Percentiles rank a stretch among this genome's conserved stretches.
Evolutionary conservation across 2,329 filamentous ascomycete species (phyloP).

Genomic region (Orbilia ellipsospora): DNA sequence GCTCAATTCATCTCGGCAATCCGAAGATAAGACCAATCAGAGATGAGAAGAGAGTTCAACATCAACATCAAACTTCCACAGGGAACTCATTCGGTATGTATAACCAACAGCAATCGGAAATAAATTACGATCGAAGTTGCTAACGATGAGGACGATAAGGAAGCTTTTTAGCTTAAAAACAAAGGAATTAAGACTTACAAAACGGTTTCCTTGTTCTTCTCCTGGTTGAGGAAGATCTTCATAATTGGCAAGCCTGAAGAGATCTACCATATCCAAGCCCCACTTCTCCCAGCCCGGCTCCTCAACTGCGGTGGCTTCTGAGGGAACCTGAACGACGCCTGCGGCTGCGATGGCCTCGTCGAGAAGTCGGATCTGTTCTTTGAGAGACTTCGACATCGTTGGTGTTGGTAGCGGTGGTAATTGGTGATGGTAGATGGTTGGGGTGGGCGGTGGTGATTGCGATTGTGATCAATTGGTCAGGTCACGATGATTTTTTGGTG

Average conservation of each 20-base stretch:
- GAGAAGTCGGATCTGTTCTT: neutral
- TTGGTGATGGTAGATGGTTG: neutral
- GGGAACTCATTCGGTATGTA: no score
- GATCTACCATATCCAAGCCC: neutral
- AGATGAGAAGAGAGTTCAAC: no score
- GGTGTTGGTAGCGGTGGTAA: slow-evolving; percentile 7
- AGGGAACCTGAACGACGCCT: neutral
- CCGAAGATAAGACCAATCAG: no score
- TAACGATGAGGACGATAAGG: no score
- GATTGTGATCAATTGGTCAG: slow-evolving; percentile 7
- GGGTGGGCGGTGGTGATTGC: slow-evolving; percentile 10
- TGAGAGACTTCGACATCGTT: neutral
- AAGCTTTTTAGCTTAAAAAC: no score
- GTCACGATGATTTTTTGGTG: slow-evolving; percentile 1
- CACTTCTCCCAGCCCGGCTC: neutral
- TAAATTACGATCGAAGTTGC: no score
- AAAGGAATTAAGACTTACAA: neutral
- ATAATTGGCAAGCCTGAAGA: neutral
- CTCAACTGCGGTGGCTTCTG: neutral
- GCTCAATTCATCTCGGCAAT: no score
- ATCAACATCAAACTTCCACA: no score
- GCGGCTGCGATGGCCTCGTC: slow-evolving; percentile 1
- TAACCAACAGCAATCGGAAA: no score
- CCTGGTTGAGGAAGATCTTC: neutral
- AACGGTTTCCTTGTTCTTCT: neutral